Percentiles rank a stretch among this genome's conserved stretches.
These are phyloP conservation scores for Fusarium sp. DNA, from an alignment of 2,329 filamentous ascomycete genomes.

Conservation along the genomic window DNA sequence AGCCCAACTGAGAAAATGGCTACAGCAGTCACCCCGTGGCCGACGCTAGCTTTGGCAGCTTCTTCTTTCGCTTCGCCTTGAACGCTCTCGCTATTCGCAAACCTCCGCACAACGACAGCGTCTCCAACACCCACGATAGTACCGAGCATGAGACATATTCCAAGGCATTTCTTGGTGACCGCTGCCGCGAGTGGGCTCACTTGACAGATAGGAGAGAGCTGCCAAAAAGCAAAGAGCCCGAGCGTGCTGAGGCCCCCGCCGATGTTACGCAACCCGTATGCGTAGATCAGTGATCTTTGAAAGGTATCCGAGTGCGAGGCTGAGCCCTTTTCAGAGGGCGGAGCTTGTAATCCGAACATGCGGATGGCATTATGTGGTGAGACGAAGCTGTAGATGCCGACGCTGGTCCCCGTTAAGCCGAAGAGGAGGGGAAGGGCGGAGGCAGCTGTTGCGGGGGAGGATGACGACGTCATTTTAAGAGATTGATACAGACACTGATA, in stretches of 20 bases:
- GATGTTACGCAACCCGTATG: conserved; percentile 20
- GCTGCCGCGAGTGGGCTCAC: conserved; percentile 14
- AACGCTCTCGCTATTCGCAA: conserved; percentile 20
- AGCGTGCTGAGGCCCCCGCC: conserved; percentile 20
- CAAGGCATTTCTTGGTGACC: conserved; percentile 15
- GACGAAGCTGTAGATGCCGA: conserved; percentile 35
- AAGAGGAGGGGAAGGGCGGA: conserved; percentile 27
- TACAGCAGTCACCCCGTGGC: conserved; percentile 14
- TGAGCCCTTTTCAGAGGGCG: not conserved
- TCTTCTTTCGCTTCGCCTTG: conserved; percentile 11
- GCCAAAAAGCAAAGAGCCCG: conserved; percentile 29
- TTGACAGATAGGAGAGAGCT: conserved; percentile 23
- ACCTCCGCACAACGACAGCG: conserved; percentile 22
- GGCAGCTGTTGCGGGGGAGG: conserved; percentile 6
- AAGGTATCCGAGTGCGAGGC: conserved; percentile 11
- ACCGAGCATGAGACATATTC: conserved; percentile 27
- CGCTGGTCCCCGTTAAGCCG: conserved; percentile 12
- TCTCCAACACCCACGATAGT: conserved; percentile 28
- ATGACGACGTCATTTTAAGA: conserved; percentile 5
- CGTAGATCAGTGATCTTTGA: conserved; percentile 24
- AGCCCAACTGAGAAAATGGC: conserved; percentile 25
- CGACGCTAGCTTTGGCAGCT: conserved; percentile 20
- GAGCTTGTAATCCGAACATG: conserved; percentile 10
- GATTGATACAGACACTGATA: not conserved
- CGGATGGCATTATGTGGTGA: conserved; percentile 24